phyloP scores from a whole-genome alignment of 805 yeast genomes.

The Gaillardinia entomophila region DNA sequence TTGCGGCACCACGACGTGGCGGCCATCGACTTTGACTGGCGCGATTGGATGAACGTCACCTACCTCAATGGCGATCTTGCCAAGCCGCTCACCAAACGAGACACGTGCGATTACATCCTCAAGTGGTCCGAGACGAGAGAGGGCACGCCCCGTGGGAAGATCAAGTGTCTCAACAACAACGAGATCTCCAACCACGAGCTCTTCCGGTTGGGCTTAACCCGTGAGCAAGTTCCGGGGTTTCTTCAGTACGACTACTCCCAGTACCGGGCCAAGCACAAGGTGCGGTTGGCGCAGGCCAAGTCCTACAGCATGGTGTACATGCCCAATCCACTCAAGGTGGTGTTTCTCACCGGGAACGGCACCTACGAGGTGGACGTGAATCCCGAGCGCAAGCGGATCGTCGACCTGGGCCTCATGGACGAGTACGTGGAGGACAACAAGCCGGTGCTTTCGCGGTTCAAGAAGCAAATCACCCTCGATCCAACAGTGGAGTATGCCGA shows the following conservation, averaged over 20 bases:
- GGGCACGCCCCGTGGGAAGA: slow-evolving; percentile 1
- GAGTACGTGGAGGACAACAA: slow-evolving; percentile 5
- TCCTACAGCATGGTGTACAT: slow-evolving; percentile 6
- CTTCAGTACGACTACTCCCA: slow-evolving; percentile 6
- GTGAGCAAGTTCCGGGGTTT: slow-evolving; percentile 6
- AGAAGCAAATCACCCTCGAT: not conserved
- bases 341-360: slow-evolving; percentile 7
- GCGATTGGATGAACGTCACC: slow-evolving; percentile 8
- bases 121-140: slow-evolving; percentile 1
- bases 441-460: not conserved
- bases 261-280: slow-evolving; percentile 4
- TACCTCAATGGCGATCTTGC: not conserved
- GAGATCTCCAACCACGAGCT: slow-evolving; percentile 5
- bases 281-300: slow-evolving; percentile 9
- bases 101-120: slow-evolving; percentile 4
- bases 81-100: not conserved
- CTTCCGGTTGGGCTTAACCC: slow-evolving; percentile 3
- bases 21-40: slow-evolving; percentile 10
- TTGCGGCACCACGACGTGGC: not conserved
- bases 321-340: slow-evolving; percentile 7
- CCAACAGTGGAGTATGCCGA: not conserved
- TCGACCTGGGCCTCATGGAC: slow-evolving; percentile 9
- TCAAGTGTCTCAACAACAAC: slow-evolving; percentile 3
- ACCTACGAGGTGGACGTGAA: slow-evolving; percentile 14
- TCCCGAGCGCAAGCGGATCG: slow-evolving; percentile 2